phyloP scores from a whole-genome alignment of 2,329 filamentous ascomycete genomes.

The Pyrenophora tritici-repentis region DNA sequence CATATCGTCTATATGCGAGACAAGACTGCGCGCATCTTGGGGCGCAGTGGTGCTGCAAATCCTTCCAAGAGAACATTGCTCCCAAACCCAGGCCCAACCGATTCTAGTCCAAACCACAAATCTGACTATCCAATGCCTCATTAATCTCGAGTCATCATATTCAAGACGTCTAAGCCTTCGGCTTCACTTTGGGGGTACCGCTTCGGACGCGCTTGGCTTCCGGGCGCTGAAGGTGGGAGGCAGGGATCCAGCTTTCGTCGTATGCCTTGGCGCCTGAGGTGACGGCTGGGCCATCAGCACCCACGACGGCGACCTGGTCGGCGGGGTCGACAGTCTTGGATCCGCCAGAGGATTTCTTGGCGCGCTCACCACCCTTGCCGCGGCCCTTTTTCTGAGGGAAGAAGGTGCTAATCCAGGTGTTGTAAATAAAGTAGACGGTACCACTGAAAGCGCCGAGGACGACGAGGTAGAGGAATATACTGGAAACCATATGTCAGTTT shows the following conservation, averaged over 20 bases:
- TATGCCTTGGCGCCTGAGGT: conserved; percentile 74
- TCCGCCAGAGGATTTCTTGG: conserved; percentile 64
- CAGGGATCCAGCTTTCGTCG: conserved; percentile 93
- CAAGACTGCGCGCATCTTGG: background rate
- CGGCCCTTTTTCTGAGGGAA: conserved; percentile 79
- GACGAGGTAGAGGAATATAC: conserved; percentile 97
- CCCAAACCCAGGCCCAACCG: no score
- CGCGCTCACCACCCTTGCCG: conserved; percentile 68
- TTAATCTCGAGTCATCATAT: no score
- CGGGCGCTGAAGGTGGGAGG: conserved; percentile 85
- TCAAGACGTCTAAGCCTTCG: conserved; percentile 32
- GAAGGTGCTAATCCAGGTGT: conserved; percentile 93
- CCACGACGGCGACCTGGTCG: conserved; percentile 65
- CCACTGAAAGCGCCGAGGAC: conserved; percentile 77
- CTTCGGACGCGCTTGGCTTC: conserved; percentile 66
- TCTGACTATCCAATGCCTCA: no score
- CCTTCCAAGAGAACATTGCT: background rate
- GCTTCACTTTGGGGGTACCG: conserved; percentile 48
- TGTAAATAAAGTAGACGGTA: conserved; percentile 95
- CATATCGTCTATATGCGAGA: background rate
- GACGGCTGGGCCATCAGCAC: conserved; percentile 71
- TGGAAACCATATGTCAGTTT: conserved; percentile 48
- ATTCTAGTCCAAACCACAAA: background rate
- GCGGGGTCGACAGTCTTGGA: conserved; percentile 69
- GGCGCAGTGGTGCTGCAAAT: background rate